phyloP scores from a whole-genome alignment of 768 basidiomycete genomes.

The Melanogaster broomeanus region DNA sequence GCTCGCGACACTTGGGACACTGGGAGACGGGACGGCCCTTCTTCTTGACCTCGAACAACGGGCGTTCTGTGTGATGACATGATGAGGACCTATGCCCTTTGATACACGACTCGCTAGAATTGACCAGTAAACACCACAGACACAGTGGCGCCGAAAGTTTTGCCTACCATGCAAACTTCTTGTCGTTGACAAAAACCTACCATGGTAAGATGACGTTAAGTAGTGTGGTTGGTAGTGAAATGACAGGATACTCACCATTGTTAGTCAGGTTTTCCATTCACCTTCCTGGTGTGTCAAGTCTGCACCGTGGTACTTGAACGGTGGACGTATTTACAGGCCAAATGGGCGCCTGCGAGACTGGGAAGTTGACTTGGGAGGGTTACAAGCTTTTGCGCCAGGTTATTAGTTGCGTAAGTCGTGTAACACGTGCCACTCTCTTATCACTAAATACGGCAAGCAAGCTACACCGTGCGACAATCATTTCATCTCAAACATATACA shows the following conservation, averaged over 20 bases:
- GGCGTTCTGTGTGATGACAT: slow-evolving; percentile 84
- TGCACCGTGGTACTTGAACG: neutral
- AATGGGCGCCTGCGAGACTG: neutral
- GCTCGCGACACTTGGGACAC: slow-evolving; percentile 81
- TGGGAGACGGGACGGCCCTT: slow-evolving; percentile 92
- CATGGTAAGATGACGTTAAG: neutral
- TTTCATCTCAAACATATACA: no score
- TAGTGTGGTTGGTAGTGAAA: neutral
- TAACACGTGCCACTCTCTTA: no score
- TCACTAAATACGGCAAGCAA: no score
- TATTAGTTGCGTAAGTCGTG: no score
- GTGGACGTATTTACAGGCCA: neutral
- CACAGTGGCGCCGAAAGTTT: neutral
- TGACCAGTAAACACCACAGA: slow-evolving; percentile 13
- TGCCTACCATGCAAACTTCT: slow-evolving; percentile 72
- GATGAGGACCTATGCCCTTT: slow-evolving; percentile 92
- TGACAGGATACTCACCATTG: slow-evolving; percentile 21
- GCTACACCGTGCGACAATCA: no score
- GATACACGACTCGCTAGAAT: slow-evolving; percentile 82
- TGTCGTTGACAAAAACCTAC: slow-evolving; percentile 73
- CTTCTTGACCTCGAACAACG: slow-evolving; percentile 92
- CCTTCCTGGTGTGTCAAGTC: neutral
- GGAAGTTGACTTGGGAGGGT: no score
- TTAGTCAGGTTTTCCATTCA: slow-evolving; percentile 12
- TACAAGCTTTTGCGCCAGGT: no score